Evolutionary conservation across 1,284 basidiomycete species (phyloP), one percentile per base, ranked within the genome.

Genomic region (Paramarasmius palmivorus): DNA sequence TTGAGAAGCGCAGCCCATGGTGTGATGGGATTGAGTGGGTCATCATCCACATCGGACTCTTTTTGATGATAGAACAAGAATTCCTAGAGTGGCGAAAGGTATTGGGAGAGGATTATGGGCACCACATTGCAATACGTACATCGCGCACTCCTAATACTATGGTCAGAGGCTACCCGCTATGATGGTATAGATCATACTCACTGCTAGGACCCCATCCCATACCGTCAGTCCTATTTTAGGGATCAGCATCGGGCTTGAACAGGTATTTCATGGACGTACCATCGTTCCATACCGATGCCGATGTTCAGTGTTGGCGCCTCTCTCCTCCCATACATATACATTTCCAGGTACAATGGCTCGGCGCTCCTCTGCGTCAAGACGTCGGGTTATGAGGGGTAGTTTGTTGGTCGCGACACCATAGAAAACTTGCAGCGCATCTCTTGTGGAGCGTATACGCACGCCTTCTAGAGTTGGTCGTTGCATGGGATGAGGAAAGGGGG

Each of bases 261-360:
- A n/a, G 12, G 12, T 17, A 39, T 40, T 19, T 48, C 39, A 46
- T 41, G 8, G 41, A 72, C 77, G 56, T 62, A 89, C 89, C 88
- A 90, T 63, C 89, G 76, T 63, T 91, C 89, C 84, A 91, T 91
- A 50, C 88, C 86, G 49, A 90, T 78, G 12, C 88, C 88, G 14
- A 86, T 86, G 25, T 62, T 92, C 89, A 14, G 84, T 83, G 63
- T 85, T 89, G 17, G 86, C 83, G 47, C 85, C 84, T 61, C 86
- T 84, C 62, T 91, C 90, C 66, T 92, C 90, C 90, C 90, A 92
- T 57, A 92, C 87, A 61, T 90, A 92, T 25, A 91, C 86, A 60
- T 90, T 88, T 38, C 90, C 90, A 2, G 88, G 75, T 20, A 75
- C 61, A 60, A 86, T 85, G 37, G 80, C 77, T 47, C 81, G 73